These are phyloP conservation scores for Penicillium subrubescens DNA, from an alignment of 495 filamentous ascomycete genomes.

Conservation along the genomic window DNA sequence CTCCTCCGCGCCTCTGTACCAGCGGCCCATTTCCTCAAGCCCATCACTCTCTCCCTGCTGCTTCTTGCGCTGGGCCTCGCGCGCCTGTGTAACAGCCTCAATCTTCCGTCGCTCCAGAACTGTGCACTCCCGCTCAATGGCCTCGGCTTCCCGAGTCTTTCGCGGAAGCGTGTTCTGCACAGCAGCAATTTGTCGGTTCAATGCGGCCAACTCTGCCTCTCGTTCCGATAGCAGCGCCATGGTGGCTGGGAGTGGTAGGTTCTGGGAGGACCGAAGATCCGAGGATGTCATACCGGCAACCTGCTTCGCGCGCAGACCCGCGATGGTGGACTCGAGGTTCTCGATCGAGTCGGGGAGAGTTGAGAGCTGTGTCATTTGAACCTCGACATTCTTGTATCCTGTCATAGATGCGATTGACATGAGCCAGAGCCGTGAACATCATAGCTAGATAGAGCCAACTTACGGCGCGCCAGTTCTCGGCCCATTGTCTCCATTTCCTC, in stretches of 20 bases:
- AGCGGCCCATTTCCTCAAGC: constrained; percentile 78
- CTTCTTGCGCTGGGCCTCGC: constrained; percentile 78
- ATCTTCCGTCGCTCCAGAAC: constrained; percentile 71
- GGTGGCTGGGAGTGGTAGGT: constrained; percentile 43
- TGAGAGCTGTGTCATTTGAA: constrained; percentile 60
- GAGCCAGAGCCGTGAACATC: not conserved
- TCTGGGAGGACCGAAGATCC: constrained; percentile 40
- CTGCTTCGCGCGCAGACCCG: constrained; percentile 51
- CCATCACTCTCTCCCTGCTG: constrained; percentile 76
- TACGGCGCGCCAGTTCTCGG: constrained; percentile 56
- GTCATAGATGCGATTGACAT: not conserved
- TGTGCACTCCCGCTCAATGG: constrained; percentile 68
- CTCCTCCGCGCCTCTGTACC: constrained; percentile 73
- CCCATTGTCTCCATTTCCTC: constrained; percentile 69
- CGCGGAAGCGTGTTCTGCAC: constrained; percentile 66
- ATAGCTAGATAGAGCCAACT: constrained; percentile 16
- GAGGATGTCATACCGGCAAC: constrained; percentile 38
- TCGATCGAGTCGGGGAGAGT: constrained; percentile 64
- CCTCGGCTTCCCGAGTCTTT: constrained; percentile 71
- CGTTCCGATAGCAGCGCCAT: constrained; percentile 51
- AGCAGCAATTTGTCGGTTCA: constrained; percentile 69
- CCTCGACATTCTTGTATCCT: constrained; percentile 65
- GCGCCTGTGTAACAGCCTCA: constrained; percentile 67
- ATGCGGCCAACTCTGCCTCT: constrained; percentile 61
- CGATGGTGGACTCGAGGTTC: constrained; percentile 62